Base-by-base conservation (phyloP, 768 basidiomycete genomes). In the Lyophyllum shimeji region DNA sequence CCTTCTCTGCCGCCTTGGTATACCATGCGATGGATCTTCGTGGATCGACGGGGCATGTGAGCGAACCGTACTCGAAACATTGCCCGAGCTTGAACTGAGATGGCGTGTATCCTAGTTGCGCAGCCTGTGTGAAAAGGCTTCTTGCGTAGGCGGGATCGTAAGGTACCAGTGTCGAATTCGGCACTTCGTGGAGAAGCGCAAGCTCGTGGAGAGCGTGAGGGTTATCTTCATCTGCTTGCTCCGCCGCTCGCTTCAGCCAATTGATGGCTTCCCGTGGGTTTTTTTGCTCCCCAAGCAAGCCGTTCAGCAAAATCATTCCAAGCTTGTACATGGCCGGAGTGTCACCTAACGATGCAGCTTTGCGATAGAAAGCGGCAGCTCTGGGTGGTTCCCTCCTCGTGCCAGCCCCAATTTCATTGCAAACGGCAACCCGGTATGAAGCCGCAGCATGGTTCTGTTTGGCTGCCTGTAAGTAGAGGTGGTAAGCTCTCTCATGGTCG, bases 311-410 rank as follows among this genome's bases (percentile, higher is more conserved):
- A 60, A 98, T 90, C 89, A 97, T 95, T n/a, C 95, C 95, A n/a
- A 99, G 85, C 71, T 98, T 98, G 77, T 97, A 98, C 97, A 98
- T 99, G 2, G 95, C 97, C 24, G 96, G 87, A 0, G 96, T 98
- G 69, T 98, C 97, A 18, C 95, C 95, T 33, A 98, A 76, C 1
- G 94, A 94, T 8, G 95, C 95, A 3, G 97, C 93, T 71, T 98
- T 98, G 57, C 95, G 87, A 74, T 98, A 98, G 68, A 99, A 98
- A 4, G 94, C 88, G 24, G 94, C 87, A 7, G 97, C 97, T 44
- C 97, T 84, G 20, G 86, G 79, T 0, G 87, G 87, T 65, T 98
- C 96, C 63, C 87, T 82, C 63, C 89, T 83, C 1, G 97, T 99
- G 27, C 97, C 97, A 2, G 94, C 95, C 23, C 97, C 97, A 63